Evolutionary conservation across 2,329 filamentous ascomycete genomes (phyloP).

Genomic region (Monosporascus cannonballus): DNA sequence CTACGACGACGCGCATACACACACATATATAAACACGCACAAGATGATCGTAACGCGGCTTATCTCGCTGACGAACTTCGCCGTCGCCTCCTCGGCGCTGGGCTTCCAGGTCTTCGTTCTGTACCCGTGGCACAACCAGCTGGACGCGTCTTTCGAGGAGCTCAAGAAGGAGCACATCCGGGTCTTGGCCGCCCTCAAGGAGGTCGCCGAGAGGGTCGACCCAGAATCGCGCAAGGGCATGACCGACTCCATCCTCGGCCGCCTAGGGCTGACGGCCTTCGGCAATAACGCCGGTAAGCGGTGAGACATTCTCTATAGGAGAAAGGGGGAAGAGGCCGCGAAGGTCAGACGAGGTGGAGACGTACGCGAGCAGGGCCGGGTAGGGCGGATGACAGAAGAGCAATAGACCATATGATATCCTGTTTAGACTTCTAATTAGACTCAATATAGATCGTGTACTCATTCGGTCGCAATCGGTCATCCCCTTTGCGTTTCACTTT

Average conservation of each 20-base stretch:
- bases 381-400: conserved; percentile 4
- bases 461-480: conserved; percentile 7
- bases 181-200: conserved; percentile 31
- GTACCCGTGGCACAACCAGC: conserved; percentile 64
- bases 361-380: not conserved
- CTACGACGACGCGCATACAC: not conserved
- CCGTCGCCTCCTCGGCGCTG: conserved; percentile 58
- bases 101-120: conserved; percentile 64
- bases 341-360: not conserved
- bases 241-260: conserved; percentile 20
- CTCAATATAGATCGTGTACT: not conserved
- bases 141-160: conserved; percentile 55
- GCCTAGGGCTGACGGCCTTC: conserved; percentile 17
- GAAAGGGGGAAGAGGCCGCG: not conserved
- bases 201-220: conserved; percentile 25
- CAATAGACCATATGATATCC: conserved; percentile 8
- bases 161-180: conserved; percentile 52
- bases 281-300: conserved; percentile 10
- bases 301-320: conserved; percentile 8
- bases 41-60: conserved; percentile 33
- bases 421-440: conserved; percentile 12
- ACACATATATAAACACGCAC: not conserved
- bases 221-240: conserved; percentile 22
- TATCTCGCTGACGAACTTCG: conserved; percentile 59
- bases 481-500: conserved; percentile 5